These are phyloP conservation scores for Amaranthus hypochondriacus DNA, from an alignment of 148 eudicot genomes.

Conservation along the genomic window DNA sequence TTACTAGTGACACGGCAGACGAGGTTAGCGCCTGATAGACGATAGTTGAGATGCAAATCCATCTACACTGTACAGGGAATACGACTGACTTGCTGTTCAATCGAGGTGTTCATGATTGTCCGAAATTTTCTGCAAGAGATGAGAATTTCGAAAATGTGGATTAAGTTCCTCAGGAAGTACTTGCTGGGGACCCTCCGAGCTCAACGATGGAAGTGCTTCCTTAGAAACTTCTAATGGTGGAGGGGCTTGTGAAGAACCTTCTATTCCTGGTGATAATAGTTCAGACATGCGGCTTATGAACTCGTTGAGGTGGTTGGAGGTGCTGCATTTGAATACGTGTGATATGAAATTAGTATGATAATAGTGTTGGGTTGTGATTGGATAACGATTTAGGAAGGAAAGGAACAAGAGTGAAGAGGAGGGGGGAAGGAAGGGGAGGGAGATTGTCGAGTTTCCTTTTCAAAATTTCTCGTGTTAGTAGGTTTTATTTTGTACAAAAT, in stretches of 20 bases:
- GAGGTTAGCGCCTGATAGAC: neutral
- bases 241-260: conserved; percentile 15
- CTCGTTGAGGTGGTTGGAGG: conserved; percentile 48
- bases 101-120: conserved; percentile 27
- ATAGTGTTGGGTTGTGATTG: no score
- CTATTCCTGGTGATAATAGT: conserved; percentile 19
- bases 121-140: conserved; percentile 15
- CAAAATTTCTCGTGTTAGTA: no score
- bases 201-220: conserved; percentile 8
- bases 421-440: no score
- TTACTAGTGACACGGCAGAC: neutral
- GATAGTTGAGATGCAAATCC: conserved; percentile 2
- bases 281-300: conserved; percentile 35
- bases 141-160: neutral
- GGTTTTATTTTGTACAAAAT: no score
- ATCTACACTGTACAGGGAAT: conserved; percentile 13
- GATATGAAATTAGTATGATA: neutral
- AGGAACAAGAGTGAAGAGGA: no score
- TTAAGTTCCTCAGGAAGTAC: conserved; percentile 14
- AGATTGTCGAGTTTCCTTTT: no score
- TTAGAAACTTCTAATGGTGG: conserved; percentile 15
- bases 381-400: no score
- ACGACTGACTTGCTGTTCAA: neutral
- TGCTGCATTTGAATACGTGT: conserved; percentile 38
- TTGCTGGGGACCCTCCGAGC: conserved; percentile 12